Percentiles rank a stretch among this genome's conserved stretches.
These are phyloP conservation scores for Aspergillus ustus DNA, from an alignment of 2,329 filamentous ascomycete species.

Conservation along the genomic window DNA sequence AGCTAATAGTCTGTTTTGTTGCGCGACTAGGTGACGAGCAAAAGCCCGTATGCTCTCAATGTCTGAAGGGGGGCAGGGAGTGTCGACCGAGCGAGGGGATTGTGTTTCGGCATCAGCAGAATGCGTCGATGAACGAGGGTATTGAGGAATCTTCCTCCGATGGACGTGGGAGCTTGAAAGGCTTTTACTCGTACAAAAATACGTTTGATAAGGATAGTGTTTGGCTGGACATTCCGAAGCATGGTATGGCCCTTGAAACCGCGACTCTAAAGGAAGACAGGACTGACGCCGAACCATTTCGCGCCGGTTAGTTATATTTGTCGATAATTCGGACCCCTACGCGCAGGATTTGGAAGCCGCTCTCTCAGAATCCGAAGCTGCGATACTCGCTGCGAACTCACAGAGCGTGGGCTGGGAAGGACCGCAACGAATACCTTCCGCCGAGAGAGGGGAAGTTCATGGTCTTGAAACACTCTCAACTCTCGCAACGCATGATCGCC, in stretches of 20 bases:
- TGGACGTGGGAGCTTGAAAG: slow-evolving; percentile 55
- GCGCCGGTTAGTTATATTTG: slow-evolving; percentile 58
- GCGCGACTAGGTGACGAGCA: slow-evolving; percentile 55
- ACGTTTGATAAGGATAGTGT: slow-evolving; percentile 64
- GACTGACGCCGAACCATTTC: slow-evolving; percentile 8
- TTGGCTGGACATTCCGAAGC: slow-evolving; percentile 67
- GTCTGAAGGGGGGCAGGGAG: slow-evolving; percentile 63
- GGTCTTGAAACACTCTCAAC: slow-evolving; percentile 60
- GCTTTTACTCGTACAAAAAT: slow-evolving; percentile 70
- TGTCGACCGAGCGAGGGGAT: slow-evolving; percentile 66
- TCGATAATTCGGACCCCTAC: slow-evolving; percentile 66
- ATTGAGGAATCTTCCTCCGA: slow-evolving; percentile 44
- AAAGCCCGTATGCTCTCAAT: slow-evolving; percentile 65
- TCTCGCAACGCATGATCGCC: slow-evolving; percentile 51
- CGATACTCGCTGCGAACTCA: slow-evolving; percentile 34
- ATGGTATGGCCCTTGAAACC: slow-evolving; percentile 46
- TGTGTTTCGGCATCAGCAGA: slow-evolving; percentile 71
- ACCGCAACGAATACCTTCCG: slow-evolving; percentile 27
- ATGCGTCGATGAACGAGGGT: slow-evolving; percentile 67
- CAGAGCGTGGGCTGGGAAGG: slow-evolving; percentile 40
- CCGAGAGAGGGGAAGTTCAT: slow-evolving; percentile 46
- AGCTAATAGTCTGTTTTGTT: slow-evolving; percentile 13
- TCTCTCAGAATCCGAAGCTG: slow-evolving; percentile 36
- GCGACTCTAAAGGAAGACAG: not conserved
- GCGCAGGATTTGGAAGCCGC: slow-evolving; percentile 54